Evolutionary conservation across 331 rosid genomes (phyloP).

Genomic region (Rosa hybrid): DNA sequence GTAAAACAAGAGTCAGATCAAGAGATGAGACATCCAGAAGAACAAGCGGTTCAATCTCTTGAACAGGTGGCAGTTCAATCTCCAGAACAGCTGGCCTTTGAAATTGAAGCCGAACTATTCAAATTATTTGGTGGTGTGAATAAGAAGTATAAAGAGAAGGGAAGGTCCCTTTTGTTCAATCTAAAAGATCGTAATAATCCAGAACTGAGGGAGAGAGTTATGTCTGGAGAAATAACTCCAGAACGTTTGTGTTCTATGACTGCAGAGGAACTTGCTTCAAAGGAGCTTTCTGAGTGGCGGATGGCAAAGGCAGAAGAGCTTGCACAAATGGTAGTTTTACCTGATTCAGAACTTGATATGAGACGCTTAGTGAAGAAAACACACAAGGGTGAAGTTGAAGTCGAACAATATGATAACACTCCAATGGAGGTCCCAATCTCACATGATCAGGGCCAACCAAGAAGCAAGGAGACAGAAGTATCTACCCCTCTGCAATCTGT

Average conservation of each 20-base stretch:
- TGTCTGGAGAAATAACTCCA: conserved; percentile 83
- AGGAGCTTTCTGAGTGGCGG: conserved; percentile 98
- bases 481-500: conserved; percentile 38
- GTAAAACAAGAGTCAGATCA: conserved; percentile 41
- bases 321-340: conserved; percentile 94
- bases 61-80: conserved; percentile 34
- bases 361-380: conserved; percentile 93
- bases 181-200: conserved; percentile 96
- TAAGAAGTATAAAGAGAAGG: conserved; percentile 98
- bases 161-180: conserved; percentile 95
- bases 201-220: conserved; percentile 85
- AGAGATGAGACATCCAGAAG: conserved; percentile 36
- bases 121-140: conserved; percentile 95
- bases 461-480: conserved; percentile 42
- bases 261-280: conserved; percentile 98
- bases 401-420: conserved; percentile 66
- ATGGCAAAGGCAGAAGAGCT: conserved; percentile 98
- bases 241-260: conserved; percentile 88
- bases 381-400: conserved; percentile 98
- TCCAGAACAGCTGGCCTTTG: conserved; percentile 64
- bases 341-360: conserved; percentile 80
- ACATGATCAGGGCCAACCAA: conserved; percentile 36
- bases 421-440: conserved; percentile 56
- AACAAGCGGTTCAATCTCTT: conserved; percentile 38
- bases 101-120: conserved; percentile 83